Evolutionary conservation across 352 stramenopile species (phyloP).

Genomic region (Globisporangium camurandrum): DNA sequence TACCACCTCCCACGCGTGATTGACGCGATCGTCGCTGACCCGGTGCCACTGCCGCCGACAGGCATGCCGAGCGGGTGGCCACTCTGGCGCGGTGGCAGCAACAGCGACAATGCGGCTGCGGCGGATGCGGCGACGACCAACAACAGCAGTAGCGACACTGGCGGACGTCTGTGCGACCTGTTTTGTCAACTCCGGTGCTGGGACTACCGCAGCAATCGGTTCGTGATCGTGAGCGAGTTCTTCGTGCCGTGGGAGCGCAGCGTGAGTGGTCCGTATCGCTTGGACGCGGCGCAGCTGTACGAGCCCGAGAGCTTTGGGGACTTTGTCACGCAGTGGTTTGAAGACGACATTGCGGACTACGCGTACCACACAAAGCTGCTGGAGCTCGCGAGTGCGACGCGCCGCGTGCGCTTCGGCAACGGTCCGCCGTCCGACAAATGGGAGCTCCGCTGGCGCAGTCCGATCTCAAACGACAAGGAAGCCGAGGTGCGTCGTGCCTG

Average conservation of each 20-base stretch:
- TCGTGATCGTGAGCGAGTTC: slow-evolving; percentile 53
- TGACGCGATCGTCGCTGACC: slow-evolving; percentile 33
- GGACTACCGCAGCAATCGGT: slow-evolving; percentile 41
- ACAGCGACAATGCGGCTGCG: not conserved
- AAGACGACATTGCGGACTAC: slow-evolving; percentile 47
- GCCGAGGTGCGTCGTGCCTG: slow-evolving; percentile 30
- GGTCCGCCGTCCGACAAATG: slow-evolving; percentile 53
- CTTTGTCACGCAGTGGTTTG: slow-evolving; percentile 65
- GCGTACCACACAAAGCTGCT: slow-evolving; percentile 33
- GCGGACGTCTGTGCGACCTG: slow-evolving; percentile 26
- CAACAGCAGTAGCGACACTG: not conserved
- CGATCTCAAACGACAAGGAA: slow-evolving; percentile 47
- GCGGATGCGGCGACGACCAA: not conserved
- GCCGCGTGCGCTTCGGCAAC: slow-evolving; percentile 25
- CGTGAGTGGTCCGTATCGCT: slow-evolving; percentile 3
- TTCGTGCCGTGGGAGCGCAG: slow-evolving; percentile 61
- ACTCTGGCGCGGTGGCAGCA: slow-evolving; percentile 31
- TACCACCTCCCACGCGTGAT: slow-evolving; percentile 67
- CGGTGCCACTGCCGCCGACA: slow-evolving; percentile 55
- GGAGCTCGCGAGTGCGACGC: slow-evolving; percentile 25
- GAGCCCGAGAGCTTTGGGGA: slow-evolving; percentile 60
- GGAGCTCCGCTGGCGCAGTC: slow-evolving; percentile 69
- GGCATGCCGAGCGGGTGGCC: slow-evolving; percentile 59
- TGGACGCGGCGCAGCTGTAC: slow-evolving; percentile 16
- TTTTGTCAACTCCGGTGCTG: slow-evolving; percentile 67